Base-by-base conservation (phyloP, 2,329 filamentous ascomycete genomes). In the Aspergillus caelatus region DNA sequence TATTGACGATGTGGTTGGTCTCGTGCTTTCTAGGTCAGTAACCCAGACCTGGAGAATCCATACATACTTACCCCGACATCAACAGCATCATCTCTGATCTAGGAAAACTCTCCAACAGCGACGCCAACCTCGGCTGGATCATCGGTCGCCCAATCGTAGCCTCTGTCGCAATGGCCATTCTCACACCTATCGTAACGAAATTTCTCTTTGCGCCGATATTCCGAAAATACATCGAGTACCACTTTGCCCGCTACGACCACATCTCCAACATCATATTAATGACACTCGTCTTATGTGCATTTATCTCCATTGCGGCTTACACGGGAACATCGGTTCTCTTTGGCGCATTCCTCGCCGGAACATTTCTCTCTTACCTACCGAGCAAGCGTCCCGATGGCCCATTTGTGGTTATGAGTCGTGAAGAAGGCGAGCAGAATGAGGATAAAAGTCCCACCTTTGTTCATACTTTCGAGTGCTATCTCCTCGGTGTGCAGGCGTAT, bases 1-100 rank as follows among this genome's bases (percentile, higher is more conserved):
- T 26, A 80, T 83, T 41, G 80, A 82, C 67, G 81, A 83, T 68
- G 79, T 82, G 1, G 76, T 78, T 1, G 81, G 80, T 3, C 75
- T 83, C 12, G 77, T 83, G 57, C 79, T 74, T 61, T 62, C 67
- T 1, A 74, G 72, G 72, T 74, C 26, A 48, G 55, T 57, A 10
- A 2, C 30, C 30, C 50, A 11, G 34, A 53, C 8, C 26, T 53
- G 5, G 8, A 32, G 2, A 36, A 28, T 50, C 2, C 23, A 2
- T 9, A 32, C 14, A 50, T 46, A 32, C 50, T 32, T 34, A 26
- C 16, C 14, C 21, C 12, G 16, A 54, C 0, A 14, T 23, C 2
- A 16, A 53, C 36, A 75, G 74, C 62, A 70, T 82, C 68, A 78
- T 79, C 34, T 70, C 69, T 34, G 74, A 75, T 28, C 64, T 76